These are phyloP conservation scores for Pelargonium myrrhifolium DNA, from an alignment of 441 rosid species.

Conservation along the genomic window DNA sequence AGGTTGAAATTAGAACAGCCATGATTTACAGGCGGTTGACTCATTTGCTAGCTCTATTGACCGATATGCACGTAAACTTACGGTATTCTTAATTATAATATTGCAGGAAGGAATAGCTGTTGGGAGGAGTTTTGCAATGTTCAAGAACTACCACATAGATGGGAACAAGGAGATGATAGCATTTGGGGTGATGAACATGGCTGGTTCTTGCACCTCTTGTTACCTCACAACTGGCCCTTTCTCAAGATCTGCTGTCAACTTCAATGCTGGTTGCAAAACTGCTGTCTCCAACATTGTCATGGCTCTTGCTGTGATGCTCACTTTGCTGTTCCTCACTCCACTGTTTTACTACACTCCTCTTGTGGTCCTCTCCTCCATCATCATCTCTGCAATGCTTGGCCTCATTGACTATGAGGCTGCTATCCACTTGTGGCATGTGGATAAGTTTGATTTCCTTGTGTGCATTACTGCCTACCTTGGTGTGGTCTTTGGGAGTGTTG, in stretches of 20 bases:
- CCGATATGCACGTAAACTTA: no score
- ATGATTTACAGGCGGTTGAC: no score
- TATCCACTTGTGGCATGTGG: slow-evolving; percentile 68
- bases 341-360: slow-evolving; percentile 83
- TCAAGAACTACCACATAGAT: slow-evolving; percentile 53
- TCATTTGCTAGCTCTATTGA: no score
- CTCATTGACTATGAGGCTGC: slow-evolving; percentile 88
- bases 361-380: slow-evolving; percentile 80
- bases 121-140: slow-evolving; percentile 56
- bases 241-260: slow-evolving; percentile 92
- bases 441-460: slow-evolving; percentile 80
- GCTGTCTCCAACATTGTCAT: slow-evolving; percentile 84
- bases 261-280: slow-evolving; percentile 92
- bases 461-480: slow-evolving; percentile 73
- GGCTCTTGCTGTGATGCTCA: slow-evolving; percentile 79
- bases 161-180: slow-evolving; percentile 67
- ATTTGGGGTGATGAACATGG: slow-evolving; percentile 55
- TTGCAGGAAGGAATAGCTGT: slow-evolving; percentile 55
- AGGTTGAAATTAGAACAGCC: no score
- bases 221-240: slow-evolving; percentile 73
- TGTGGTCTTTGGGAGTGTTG: slow-evolving; percentile 74
- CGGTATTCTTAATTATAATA: no score
- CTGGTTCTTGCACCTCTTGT: slow-evolving; percentile 53
- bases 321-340: slow-evolving; percentile 72
- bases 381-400: slow-evolving; percentile 85